Base-by-base conservation (phyloP, 495 filamentous ascomycete species). In the Barbatosphaeria neglecta region DNA sequence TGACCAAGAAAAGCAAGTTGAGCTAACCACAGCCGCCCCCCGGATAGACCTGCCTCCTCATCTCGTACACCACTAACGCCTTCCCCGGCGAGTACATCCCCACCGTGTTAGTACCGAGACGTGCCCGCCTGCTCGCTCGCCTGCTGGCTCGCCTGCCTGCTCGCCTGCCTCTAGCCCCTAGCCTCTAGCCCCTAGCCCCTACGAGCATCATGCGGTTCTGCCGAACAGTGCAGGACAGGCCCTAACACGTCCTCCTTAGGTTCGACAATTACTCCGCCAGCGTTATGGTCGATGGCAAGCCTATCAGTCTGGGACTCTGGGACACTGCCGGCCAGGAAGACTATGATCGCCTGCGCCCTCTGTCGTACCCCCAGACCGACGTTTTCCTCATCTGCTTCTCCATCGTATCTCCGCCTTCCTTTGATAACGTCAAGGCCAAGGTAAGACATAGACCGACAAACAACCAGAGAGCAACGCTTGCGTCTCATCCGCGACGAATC, bases 71-170 rank as follows among this genome's bases (percentile, higher is more conserved):
- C 33, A 98, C 92, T 42, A 98, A 98, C 74, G 92, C 92, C 35
- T 98, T 98, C 65, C 92, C 92, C 15, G 92, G 92, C 53, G 92
- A 98, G 73, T 98, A 98, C 62, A 96, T 98, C 61, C 92, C 92
- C 54, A 98, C 92, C 49, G 93, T 97, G 90, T 97, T 71, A 74
- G 86, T 81, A n/a, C n/a, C n/a, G n/a, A n/a, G n/a, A n/a, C n/a
- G n/a, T n/a, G n/a, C n/a, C n/a, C n/a, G n/a, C n/a, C n/a, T n/a
- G n/a, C n/a, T n/a, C n/a, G n/a, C n/a, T n/a, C n/a, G n/a, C n/a
- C n/a, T n/a, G n/a, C n/a, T n/a, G n/a, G n/a, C n/a, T n/a, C n/a
- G n/a, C n/a, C n/a, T n/a, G n/a, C n/a, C n/a, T n/a, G n/a, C n/a
- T n/a, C n/a, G n/a, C n/a, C n/a, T n/a, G n/a, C n/a, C n/a, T n/a